Conservation (phyloP, 148 eudicot genomes). For the Cornus controversa region DNA sequence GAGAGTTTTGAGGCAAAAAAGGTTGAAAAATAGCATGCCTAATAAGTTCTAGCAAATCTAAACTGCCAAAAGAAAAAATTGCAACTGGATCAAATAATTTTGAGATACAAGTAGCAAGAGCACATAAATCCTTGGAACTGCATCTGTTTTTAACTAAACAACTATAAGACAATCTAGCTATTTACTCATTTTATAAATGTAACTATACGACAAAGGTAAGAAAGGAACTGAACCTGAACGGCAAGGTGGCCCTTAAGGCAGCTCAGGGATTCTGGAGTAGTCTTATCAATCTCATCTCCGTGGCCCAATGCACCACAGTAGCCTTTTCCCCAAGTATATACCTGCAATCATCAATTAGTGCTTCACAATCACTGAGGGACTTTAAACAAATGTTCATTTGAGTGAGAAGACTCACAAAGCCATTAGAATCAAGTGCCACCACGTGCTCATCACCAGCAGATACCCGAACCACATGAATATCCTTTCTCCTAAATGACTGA, state of each 20-base stretch:
- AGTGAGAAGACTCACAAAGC: slow-evolving; percentile 52
- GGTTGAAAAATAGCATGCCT: no score
- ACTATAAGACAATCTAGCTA: no score
- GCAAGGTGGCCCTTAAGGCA: slow-evolving; percentile 63
- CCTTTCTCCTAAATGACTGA: slow-evolving; percentile 65
- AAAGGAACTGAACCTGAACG: slow-evolving; percentile 59
- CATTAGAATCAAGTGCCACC: slow-evolving; percentile 92
- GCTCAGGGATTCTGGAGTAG: slow-evolving; percentile 59
- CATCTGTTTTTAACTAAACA: background rate
- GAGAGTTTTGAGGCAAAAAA: no score
- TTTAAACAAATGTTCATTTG: background rate
- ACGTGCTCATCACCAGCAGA: slow-evolving; percentile 98
- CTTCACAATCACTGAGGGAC: background rate
- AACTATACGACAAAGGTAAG: background rate
- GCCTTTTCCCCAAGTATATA: slow-evolving; percentile 98
- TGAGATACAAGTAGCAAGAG: background rate
- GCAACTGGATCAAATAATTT: background rate
- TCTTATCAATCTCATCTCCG: slow-evolving; percentile 93
- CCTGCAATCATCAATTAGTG: slow-evolving; percentile 40
- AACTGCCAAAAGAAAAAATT: background rate
- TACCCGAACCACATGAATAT: slow-evolving; percentile 76
- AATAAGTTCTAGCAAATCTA: background rate
- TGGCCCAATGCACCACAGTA: slow-evolving; percentile 97
- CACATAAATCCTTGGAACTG: background rate
- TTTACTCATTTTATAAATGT: background rate